Percentiles rank a stretch among this genome's conserved stretches.
phyloP scores from a whole-genome alignment of 2,329 filamentous ascomycete genomes.

The Fusarium pseudocircinatum region DNA sequence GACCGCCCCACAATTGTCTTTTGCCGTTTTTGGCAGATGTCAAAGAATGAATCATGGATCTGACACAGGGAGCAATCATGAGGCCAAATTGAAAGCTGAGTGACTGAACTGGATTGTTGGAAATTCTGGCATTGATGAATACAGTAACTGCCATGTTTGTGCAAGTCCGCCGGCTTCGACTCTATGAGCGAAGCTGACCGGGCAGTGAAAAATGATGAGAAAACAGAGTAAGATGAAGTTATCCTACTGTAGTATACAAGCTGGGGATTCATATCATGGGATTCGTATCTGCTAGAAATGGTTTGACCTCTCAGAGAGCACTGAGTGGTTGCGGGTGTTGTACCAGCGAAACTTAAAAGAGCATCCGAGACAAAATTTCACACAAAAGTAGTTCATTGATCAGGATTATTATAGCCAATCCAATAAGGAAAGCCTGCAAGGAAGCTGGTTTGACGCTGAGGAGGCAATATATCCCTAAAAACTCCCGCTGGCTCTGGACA shows the following conservation, averaged over 20 bases:
- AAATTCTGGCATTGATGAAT: not conserved
- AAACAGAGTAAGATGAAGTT: not conserved
- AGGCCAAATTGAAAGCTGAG: not conserved
- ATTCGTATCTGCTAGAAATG: not conserved
- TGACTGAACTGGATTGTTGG: not conserved
- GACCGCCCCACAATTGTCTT: not conserved
- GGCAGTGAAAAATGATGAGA: not conserved
- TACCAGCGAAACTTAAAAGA: not conserved
- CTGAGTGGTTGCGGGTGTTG: not conserved
- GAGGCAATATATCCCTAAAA: not conserved
- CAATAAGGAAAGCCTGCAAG: not conserved
- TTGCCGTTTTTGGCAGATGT: conserved; percentile 7
- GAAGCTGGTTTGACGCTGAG: not conserved
- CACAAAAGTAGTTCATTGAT: too few relatives aligned
- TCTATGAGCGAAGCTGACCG: not conserved
- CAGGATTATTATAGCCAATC: not conserved
- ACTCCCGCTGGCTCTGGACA: too few relatives aligned
- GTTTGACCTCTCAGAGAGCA: not conserved
- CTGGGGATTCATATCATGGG: not conserved
- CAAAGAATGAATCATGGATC: conserved; percentile 1
- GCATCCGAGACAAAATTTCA: not conserved
- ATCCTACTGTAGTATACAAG: not conserved
- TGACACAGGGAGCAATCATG: not conserved
- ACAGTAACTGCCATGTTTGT: not conserved
- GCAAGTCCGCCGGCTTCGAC: not conserved